Conservation (phyloP, 139 green algal genomes). For the Chlorella sp. region DNA sequence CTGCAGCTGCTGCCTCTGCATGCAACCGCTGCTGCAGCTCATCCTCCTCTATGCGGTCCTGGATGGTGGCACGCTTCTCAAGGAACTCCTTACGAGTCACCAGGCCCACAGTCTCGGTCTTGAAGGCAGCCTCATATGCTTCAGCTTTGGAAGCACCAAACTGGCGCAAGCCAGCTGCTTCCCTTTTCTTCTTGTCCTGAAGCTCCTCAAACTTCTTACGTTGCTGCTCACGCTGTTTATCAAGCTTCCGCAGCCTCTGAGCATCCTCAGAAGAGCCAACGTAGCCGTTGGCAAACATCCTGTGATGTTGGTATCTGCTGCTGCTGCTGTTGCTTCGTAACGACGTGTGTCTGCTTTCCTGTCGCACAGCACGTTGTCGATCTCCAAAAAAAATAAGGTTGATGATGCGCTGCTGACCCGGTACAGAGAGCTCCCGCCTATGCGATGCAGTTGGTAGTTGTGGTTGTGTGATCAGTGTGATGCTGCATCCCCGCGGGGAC, state of each 20-base stretch:
- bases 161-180: slow-evolving; percentile 41
- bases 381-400: no score
- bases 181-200: slow-evolving; percentile 19
- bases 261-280: slow-evolving; percentile 68
- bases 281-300: slow-evolving; percentile 60
- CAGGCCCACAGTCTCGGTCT: slow-evolving; percentile 91
- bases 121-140: slow-evolving; percentile 81
- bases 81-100: slow-evolving; percentile 91
- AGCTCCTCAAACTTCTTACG: slow-evolving; percentile 60
- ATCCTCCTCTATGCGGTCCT: slow-evolving; percentile 46
- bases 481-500: no score
- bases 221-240: slow-evolving; percentile 69
- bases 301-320: no score
- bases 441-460: no score
- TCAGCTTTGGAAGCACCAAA: slow-evolving; percentile 54
- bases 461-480: no score
- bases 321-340: no score
- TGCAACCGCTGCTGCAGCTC: slow-evolving; percentile 26
- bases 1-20: slow-evolving; percentile 30
- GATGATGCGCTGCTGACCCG: no score
- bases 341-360: no score
- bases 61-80: slow-evolving; percentile 65
- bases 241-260: slow-evolving; percentile 54
- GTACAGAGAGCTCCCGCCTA: no score
- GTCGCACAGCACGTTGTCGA: no score